A percentile compares a stretch with the other conserved stretches of the same genome.
Conservation (phyloP, 2,329 filamentous ascomycete genomes). For the Orbilia ellipsospora region DNA sequence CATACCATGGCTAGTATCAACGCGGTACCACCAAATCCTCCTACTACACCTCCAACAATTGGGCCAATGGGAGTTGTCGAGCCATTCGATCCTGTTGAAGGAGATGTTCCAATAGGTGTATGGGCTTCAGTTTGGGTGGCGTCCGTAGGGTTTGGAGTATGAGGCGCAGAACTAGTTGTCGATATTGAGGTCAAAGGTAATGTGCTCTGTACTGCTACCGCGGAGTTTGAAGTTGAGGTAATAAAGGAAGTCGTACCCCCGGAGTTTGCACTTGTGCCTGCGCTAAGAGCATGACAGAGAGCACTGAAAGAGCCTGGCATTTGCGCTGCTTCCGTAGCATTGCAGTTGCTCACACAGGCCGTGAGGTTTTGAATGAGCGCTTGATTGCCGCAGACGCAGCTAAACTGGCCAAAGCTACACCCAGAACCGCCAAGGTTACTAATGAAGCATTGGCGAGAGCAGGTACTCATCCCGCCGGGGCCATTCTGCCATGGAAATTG, state of each 20-base stretch:
- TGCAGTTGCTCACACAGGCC: conserved; percentile 20
- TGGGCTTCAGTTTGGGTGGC: conserved; percentile 1
- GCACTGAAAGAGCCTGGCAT: background rate
- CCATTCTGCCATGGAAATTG: conserved; percentile 13
- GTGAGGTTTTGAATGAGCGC: conserved; percentile 9
- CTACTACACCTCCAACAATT: conserved; percentile 39
- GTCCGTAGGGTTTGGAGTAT: background rate
- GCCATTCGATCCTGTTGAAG: background rate
- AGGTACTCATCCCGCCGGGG: background rate
- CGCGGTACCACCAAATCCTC: conserved; percentile 32
- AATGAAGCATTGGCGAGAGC: conserved; percentile 29
- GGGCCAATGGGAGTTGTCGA: conserved; percentile 11
- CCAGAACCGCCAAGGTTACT: conserved; percentile 5
- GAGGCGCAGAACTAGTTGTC: background rate
- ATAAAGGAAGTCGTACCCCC: background rate
- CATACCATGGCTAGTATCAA: conserved; percentile 39
- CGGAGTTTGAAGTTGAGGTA: background rate
- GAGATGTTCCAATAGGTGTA: no score
- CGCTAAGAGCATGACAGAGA: background rate
- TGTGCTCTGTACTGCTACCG: background rate
- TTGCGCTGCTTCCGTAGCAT: conserved; percentile 24
- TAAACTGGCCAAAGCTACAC: conserved; percentile 14
- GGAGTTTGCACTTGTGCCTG: background rate
- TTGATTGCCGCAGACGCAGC: conserved; percentile 6
- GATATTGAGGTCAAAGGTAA: background rate